Evolutionary conservation across 306 rosid genomes (phyloP), one percentile per base, ranked within the genome.

Genomic region (Canavalia ensiformis): DNA sequence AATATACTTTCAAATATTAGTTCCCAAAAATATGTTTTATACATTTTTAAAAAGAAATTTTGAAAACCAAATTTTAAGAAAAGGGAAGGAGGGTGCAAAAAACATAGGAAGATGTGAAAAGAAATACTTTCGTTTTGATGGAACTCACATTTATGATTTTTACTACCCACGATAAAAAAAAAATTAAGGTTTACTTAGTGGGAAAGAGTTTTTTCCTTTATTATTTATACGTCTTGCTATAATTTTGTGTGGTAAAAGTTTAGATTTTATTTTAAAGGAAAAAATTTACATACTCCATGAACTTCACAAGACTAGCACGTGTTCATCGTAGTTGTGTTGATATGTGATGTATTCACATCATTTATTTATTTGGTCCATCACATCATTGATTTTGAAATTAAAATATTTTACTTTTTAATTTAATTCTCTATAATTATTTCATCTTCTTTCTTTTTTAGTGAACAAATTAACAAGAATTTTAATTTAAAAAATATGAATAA

Each of bases 161-260:
- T 18, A 18, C 25, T 18, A 18, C 25, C 25, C 25, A 18, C 25
- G 25, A 62, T 34, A 30, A 67, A 66, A 62, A 13, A 39, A 3
- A 66, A 49, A n/a, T 65, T 57, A 59, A 42, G 47, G 34, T 31
- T 35, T 78, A 30, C 42, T 66, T 54, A 11, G 49, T 35, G 49
- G 8, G 31, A 52, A 65, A 46, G n/a, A 37, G 2, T 7, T 8
- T 68, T 7, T 68, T 7, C 49, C 50, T 44, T 78, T 8, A 8
- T 18, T 6, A 9, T 34, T 63, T 64, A 37, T 3, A 47, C 29
- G 66, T 9, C 37, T 8, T 49, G 37, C 50, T 8, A 8, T 11
- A 35, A 18, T 7, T 9, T 68, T 49, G 28, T 18, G 5, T 0
- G 12, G 28, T 3, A 41, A 33, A n/a, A 49, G 47, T 1, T 2